These are phyloP conservation scores for Vigna nakashimae DNA, from an alignment of 306 rosid genomes.

Conservation along the genomic window DNA sequence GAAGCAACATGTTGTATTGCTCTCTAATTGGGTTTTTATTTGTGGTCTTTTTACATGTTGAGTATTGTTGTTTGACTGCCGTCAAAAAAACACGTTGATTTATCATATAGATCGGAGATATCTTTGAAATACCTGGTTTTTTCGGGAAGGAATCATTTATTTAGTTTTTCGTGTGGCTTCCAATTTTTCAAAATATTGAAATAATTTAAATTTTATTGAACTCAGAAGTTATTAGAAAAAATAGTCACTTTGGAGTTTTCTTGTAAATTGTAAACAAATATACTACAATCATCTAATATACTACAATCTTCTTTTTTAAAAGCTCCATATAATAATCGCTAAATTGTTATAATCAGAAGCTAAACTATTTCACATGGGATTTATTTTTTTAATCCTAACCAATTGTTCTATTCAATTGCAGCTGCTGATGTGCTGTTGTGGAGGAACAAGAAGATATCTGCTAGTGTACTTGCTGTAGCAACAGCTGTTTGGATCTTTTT, in stretches of 20 bases:
- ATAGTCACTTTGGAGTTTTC: neutral
- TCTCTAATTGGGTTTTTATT: too few species aligned
- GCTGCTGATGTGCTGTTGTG: constrained; percentile 92
- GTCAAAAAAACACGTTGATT: neutral
- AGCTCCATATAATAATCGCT: neutral
- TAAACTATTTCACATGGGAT: neutral
- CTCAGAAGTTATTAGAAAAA: neutral
- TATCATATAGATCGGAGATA: neutral
- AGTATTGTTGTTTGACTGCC: neutral
- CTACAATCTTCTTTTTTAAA: too few species aligned
- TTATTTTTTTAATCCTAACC: neutral
- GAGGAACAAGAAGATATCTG: constrained; percentile 95
- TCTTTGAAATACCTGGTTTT: neutral
- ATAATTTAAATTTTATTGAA: too few species aligned
- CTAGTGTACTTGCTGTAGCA: constrained; percentile 69
- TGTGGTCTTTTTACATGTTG: too few species aligned
- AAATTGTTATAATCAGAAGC: neutral
- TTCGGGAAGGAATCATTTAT: neutral
- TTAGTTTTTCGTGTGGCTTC: neutral
- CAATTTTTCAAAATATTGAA: neutral
- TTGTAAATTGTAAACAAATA: neutral
- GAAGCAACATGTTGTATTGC: neutral
- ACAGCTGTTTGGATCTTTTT: constrained; percentile 79
- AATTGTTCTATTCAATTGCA: constrained; percentile 44
- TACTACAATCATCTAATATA: neutral